Base-by-base conservation (phyloP, 2,329 filamentous ascomycete species). In the Cryphonectria nitschkei region DNA sequence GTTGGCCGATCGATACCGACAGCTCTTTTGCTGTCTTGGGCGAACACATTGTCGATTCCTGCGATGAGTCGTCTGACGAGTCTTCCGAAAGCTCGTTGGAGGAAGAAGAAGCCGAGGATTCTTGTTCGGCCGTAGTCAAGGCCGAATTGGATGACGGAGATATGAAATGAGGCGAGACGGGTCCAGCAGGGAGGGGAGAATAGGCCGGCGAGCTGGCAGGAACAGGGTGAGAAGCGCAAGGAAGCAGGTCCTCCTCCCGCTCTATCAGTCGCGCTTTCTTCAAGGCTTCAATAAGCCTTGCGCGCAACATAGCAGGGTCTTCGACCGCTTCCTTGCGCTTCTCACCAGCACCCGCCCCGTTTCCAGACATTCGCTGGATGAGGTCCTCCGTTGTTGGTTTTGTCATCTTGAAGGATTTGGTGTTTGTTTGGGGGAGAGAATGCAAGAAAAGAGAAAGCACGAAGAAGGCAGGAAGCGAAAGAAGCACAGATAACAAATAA, bases 21-120 rank as follows among this genome's bases (percentile, higher is more conserved):
- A 68, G n/a, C n/a, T n/a, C 56, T 32, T 66, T 70, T 19, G 68
- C 68, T 29, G 37, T 39, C 19, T 41, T 61, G 8, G 62, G 61
- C 1, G 43, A 46, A n/a, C 37, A 43, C 34, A 46, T 65, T 14
- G 34, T 11, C 14, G 9, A 43, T 29, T 19, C 22, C 37, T 16
- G n/a, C 29, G 29, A 11, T 1, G 19, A 32, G 6, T 50, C 22
- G 46, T 71, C 69, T 6, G 41, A 54, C 1, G 39, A 65, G 39
- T 22, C 50, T 5, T 62, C 22, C 29, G 58, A 62, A 50, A 64
- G 52, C 29, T 67, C 50, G 37, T 50, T 14, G 1, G 22, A 58
- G 0, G 37, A 50, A 32, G 39, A 70, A 3, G 58, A 50, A 50
- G 46, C 6, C 46, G 46, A n/a, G 22, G 46, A n/a, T n/a, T n/a